These are phyloP conservation scores for Paraglomus occultum DNA, from an alignment of 192 early-diverging fungal species.

Conservation along the genomic window DNA sequence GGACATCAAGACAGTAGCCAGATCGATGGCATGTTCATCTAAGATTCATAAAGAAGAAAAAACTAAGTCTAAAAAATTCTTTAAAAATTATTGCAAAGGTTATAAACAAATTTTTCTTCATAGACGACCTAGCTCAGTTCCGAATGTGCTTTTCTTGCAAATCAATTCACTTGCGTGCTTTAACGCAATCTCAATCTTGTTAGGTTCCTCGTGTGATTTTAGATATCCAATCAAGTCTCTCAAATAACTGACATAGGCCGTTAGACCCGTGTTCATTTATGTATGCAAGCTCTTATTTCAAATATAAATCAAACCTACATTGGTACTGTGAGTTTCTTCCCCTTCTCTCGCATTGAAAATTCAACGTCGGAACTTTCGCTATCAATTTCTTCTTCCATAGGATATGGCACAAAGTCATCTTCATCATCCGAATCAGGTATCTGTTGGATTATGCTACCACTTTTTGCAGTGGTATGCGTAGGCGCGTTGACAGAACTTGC, in stretches of 20 bases:
- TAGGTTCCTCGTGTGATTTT: slow-evolving; percentile 14
- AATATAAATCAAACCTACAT: slow-evolving; percentile 17
- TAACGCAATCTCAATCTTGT: slow-evolving; percentile 21
- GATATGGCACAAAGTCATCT: slow-evolving; percentile 24
- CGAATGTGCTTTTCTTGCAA: slow-evolving; percentile 13
- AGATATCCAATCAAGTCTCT: slow-evolving; percentile 20
- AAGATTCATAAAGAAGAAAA: neutral
- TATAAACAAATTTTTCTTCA: neutral
- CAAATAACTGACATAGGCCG: slow-evolving; percentile 14
- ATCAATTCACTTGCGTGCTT: slow-evolving; percentile 17
- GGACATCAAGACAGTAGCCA: slow-evolving; percentile 2
- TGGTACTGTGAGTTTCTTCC: neutral
- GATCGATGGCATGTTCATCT: slow-evolving; percentile 26
- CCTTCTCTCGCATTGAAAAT: neutral
- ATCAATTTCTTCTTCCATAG: slow-evolving; percentile 30
- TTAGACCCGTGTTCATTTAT: too few relatives aligned
- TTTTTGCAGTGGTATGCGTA: too few relatives aligned
- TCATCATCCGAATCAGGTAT: slow-evolving; percentile 15
- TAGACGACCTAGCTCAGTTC: slow-evolving; percentile 21
- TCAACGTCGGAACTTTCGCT: neutral
- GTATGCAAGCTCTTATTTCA: too few relatives aligned
- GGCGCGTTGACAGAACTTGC: too few relatives aligned
- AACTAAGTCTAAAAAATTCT: too few relatives aligned
- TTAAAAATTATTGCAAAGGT: too few relatives aligned
- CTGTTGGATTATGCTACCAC: too few relatives aligned